Evolutionary conservation across 2,329 filamentous ascomycete species (phyloP), one percentile per base, ranked within the genome.

Genomic region (Neurospora sp.): DNA sequence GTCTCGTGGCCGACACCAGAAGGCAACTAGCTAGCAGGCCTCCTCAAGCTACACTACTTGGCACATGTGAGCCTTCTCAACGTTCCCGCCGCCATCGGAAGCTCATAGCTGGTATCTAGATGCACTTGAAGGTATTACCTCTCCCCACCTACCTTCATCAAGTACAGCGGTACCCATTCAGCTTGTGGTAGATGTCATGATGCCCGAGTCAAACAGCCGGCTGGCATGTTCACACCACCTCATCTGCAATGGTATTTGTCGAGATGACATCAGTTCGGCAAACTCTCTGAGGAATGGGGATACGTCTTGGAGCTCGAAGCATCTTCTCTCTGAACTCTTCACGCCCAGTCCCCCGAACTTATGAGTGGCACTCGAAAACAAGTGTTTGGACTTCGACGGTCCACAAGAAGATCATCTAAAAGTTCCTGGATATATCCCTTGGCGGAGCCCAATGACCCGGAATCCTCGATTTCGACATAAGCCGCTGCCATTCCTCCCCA

Each of bases 1-100:
- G 75, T 71, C 68, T 43, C 66, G 66, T 72, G 67, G 42, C 62
- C 66, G 68, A 42, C 46, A 52, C 33, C 52, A 62, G 52, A 39
- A 6, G 11, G 67, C 43, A n/a, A 15, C 67, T 38, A n/a, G 17
- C 33, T 33, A 38, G 66, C n/a, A 67, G 38, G 38, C 28, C 38
- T 38, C 39, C 40, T n/a, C 10, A 15, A 6, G 10, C 33, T 15
- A 19, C 19, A 19, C 19, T 19, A 15, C 38, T 23, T 39, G 38
- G 66, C 36, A 67, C 19, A 43, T 67, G 38, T 33, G 66, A 43
- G 66, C 66, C 23, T 33, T 58, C 23, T 68, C 19, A 38, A 39
- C 15, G 19, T 67, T 23, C 28, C 6, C 19, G 33, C n/a, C 39
- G 36, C 42, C 67, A 68, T 68, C 67, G 11, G 17, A 42, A 58